Base-by-base conservation (phyloP, 306 rosid species). In the Cucurbita moschata region DNA sequence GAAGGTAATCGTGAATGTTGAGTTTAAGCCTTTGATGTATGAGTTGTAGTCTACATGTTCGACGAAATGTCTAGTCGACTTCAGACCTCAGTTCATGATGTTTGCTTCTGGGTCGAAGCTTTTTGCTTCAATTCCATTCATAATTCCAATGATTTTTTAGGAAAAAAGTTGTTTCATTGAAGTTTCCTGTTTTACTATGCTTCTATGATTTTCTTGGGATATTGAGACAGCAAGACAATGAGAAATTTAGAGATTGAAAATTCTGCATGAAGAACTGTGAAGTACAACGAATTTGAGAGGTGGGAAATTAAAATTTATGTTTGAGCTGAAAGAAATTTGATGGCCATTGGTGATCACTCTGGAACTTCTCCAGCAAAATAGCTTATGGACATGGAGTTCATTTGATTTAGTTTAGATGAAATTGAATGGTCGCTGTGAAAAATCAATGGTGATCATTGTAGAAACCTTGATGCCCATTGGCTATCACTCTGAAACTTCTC, bases 1-100 rank as follows among this genome's bases (percentile, higher is more conserved):
- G 97, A 86, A 85, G 89, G 97, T 91, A 78, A 55, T 72, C 43
- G 21, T 37, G 6, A 19, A 65, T 58, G 6, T 75, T 39, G 49
- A n/a, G 62, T 51, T 19, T 56, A 46, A 35, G 30, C 42, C 26
- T 57, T 9, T 30, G 38, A 43, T 65, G 5, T 66, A 11, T 13
- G 58, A 52, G 58, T 9, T 15, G 79, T 21, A 54, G 4, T 62
- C 83, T 13, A 78, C 1, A 0, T 85, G 85, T 82, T 87, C 79
- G 90, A 82, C 52, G 15, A 79, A 83, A 73, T 62, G 86, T 53
- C 86, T 76, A 54, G 81, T 10, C 61, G 67, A 78, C 7, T 35
- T 63, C 37, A 5, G 39, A 58, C 42, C 16, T 26, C 56, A 23
- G 13, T 63, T 39, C 50, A 63, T 40, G 50, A 63, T 8, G 49